phyloP scores from a whole-genome alignment of 352 stramenopile genomes.

The Thraustochytrium striatum region DNA sequence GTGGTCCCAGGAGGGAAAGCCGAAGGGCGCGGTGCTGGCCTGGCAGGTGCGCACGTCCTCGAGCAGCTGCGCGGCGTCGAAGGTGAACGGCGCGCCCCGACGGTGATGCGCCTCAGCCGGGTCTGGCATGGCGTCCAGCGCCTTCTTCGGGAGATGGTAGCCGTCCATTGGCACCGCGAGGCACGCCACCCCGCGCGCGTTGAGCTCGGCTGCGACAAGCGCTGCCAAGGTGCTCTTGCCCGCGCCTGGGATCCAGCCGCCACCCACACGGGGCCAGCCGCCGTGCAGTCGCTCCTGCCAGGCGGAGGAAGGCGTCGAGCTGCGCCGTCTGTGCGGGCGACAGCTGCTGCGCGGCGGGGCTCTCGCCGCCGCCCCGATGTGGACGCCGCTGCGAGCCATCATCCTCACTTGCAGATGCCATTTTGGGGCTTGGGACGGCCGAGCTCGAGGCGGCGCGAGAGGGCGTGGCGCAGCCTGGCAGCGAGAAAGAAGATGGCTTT shows the following conservation, averaged over 20 bases:
- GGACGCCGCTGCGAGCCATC: too few species aligned
- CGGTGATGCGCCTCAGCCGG: constrained; percentile 25
- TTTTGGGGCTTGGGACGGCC: too few species aligned
- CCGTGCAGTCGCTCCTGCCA: too few species aligned
- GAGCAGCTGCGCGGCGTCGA: constrained; percentile 1
- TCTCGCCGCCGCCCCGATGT: too few species aligned
- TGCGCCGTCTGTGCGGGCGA: too few species aligned
- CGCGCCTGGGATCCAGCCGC: constrained; percentile 1
- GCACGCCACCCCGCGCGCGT: not conserved
- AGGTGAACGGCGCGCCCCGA: constrained; percentile 27
- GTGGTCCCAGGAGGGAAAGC: constrained; percentile 22
- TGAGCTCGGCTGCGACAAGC: not conserved
- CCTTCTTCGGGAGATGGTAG: constrained; percentile 24
- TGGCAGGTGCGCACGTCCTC: not conserved
- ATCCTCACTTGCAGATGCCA: too few species aligned
- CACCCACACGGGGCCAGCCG: constrained; percentile 19
- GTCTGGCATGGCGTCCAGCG: constrained; percentile 14
- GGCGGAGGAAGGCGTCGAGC: too few species aligned
- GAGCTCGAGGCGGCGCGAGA: too few species aligned
- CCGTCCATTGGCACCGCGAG: constrained; percentile 21
- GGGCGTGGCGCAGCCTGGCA: too few species aligned
- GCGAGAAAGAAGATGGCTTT: too few species aligned
- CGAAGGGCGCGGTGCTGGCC: not conserved
- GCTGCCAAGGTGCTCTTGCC: constrained; percentile 12
- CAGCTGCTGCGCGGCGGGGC: too few species aligned